These are phyloP conservation scores for Saururus chinensis DNA, from an alignment of 164 flowering plant species.

Conservation along the genomic window DNA sequence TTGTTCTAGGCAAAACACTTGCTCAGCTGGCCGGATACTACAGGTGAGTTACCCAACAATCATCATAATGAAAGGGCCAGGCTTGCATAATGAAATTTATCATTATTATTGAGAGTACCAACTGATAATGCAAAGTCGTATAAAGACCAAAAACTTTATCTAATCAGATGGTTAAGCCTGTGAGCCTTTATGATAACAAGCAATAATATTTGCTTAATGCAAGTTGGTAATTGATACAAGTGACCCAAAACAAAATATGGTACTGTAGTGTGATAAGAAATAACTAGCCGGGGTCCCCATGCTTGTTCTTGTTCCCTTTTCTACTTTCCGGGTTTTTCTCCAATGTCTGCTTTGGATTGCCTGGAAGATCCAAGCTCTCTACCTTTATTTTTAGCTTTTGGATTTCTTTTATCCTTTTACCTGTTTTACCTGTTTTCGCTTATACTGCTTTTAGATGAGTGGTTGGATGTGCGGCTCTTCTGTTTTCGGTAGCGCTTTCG, in stretches of 20 bases:
- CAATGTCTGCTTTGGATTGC: neutral
- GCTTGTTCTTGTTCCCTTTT: slow-evolving; percentile 1
- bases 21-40: too few species aligned
- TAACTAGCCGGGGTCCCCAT: neutral
- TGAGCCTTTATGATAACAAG: neutral
- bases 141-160: neutral
- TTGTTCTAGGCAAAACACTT: too few species aligned
- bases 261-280: neutral
- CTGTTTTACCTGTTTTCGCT: neutral
- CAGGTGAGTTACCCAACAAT: too few species aligned
- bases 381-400: neutral
- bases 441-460: slow-evolving; percentile 6
- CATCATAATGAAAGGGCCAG: too few species aligned
- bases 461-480: neutral
- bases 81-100: too few species aligned
- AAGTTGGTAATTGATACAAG: neutral
- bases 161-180: too few species aligned
- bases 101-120: neutral
- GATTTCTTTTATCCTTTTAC: slow-evolving; percentile 1
- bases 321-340: neutral
- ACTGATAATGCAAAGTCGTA: neutral
- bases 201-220: neutral
- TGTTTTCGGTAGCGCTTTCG: neutral
- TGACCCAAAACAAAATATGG: neutral
- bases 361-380: neutral